Evolutionary conservation across 2,329 filamentous ascomycete species (phyloP).

Genomic region (Aspergillus intermedius): DNA sequence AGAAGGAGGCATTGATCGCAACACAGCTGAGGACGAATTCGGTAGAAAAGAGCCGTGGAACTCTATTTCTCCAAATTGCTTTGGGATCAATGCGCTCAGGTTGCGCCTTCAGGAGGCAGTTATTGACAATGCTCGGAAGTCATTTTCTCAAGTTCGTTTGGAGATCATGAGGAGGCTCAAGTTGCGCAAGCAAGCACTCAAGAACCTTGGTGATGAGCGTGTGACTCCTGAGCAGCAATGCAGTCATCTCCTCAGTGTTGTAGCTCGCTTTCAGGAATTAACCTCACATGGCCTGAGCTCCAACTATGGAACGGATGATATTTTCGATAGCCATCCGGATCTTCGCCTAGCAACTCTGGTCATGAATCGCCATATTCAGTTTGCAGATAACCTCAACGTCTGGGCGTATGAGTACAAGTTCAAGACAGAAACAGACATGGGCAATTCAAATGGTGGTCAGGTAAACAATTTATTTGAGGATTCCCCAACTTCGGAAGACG

Average conservation of each 20-base stretch:
- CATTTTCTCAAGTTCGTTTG: slow-evolving; percentile 38
- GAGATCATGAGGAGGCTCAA: slow-evolving; percentile 33
- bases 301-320: slow-evolving; percentile 26
- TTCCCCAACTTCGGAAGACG: background rate
- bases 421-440: background rate
- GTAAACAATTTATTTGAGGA: background rate
- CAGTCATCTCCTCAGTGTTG: slow-evolving; percentile 31
- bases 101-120: slow-evolving; percentile 38
- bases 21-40: slow-evolving; percentile 29
- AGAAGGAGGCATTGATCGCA: slow-evolving; percentile 14
- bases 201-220: slow-evolving; percentile 29
- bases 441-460: background rate
- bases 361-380: slow-evolving; percentile 19
- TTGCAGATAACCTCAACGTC: slow-evolving; percentile 14
- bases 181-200: slow-evolving; percentile 19
- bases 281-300: slow-evolving; percentile 28
- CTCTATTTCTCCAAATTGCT: slow-evolving; percentile 27
- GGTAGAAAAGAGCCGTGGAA: slow-evolving; percentile 33
- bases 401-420: slow-evolving; percentile 14
- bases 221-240: slow-evolving; percentile 26
- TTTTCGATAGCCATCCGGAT: slow-evolving; percentile 26
- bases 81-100: slow-evolving; percentile 38
- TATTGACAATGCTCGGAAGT: slow-evolving; percentile 35
- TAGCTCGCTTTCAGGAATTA: slow-evolving; percentile 33
- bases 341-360: slow-evolving; percentile 31